Conservation (phyloP, 202 grass and related monocot genomes). For the Setaria italica region DNA sequence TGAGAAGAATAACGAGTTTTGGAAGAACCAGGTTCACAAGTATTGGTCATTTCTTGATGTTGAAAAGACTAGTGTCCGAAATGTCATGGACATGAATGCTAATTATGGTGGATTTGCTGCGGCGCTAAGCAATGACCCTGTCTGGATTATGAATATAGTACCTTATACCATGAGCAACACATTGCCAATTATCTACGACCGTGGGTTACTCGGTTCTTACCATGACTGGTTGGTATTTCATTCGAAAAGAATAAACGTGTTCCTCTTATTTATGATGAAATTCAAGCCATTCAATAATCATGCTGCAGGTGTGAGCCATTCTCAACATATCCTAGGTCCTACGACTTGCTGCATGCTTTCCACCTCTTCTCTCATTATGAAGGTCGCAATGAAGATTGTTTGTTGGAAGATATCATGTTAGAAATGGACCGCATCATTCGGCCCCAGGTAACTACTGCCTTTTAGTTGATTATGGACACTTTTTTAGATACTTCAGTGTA, state of each 20-base stretch:
- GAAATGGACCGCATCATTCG: conserved; percentile 92
- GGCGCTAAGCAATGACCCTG: conserved; percentile 65
- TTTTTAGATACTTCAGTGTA: not conserved
- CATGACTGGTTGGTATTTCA: conserved; percentile 87
- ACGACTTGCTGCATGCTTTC: conserved; percentile 87
- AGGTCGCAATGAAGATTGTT: conserved; percentile 62
- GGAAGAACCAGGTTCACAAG: conserved; percentile 68
- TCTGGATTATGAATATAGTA: conserved; percentile 96
- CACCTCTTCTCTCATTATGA: conserved; percentile 83
- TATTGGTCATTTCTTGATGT: conserved; percentile 82
- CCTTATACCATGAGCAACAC: conserved; percentile 71
- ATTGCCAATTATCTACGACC: conserved; percentile 80
- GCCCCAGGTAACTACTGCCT: conserved; percentile 62
- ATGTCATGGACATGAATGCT: conserved; percentile 98
- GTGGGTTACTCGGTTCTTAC: conserved; percentile 80
- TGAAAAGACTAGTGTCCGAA: conserved; percentile 69
- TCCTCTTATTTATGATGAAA: conserved; percentile 25
- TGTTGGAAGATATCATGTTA: conserved; percentile 89
- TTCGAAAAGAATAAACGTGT: not conserved
- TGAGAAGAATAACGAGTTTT: conserved; percentile 70
- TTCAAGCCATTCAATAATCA: conserved; percentile 13
- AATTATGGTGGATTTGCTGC: conserved; percentile 88
- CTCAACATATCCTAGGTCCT: conserved; percentile 94
- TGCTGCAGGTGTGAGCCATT: conserved; percentile 91
- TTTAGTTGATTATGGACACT: conserved; percentile 13